A percentile compares a stretch with the other conserved stretches of the same genome.
These are phyloP conservation scores for Pyrenophora teres DNA, from an alignment of 2,329 filamentous ascomycete species.

Conservation along the genomic window DNA sequence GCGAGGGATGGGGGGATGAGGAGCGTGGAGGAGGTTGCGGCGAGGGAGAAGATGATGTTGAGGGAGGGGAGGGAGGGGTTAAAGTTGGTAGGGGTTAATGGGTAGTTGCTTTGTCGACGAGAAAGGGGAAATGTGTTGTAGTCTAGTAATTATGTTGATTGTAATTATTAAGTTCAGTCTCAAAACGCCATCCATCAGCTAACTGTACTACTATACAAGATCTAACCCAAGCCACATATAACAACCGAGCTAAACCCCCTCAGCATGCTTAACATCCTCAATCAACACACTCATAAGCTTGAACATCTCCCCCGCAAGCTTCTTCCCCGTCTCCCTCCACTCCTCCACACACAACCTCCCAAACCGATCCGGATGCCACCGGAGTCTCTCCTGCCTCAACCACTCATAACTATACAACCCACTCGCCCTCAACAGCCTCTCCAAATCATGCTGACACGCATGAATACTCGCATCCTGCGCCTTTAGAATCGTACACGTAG, in stretches of 20 bases:
- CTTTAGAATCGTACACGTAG: slow-evolving; percentile 32
- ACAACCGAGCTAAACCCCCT: too few species aligned
- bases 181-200: too few species aligned
- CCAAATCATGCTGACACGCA: slow-evolving; percentile 45
- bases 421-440: slow-evolving; percentile 36
- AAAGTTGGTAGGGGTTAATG: background rate
- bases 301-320: slow-evolving; percentile 45
- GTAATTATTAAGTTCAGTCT: too few species aligned
- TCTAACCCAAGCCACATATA: too few species aligned
- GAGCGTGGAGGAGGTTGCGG: slow-evolving; percentile 6
- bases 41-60: background rate
- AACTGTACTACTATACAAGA: too few species aligned
- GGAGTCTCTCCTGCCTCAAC: slow-evolving; percentile 40
- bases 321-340: slow-evolving; percentile 39
- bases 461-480: slow-evolving; percentile 28
- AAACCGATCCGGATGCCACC: slow-evolving; percentile 47
- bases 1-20: background rate
- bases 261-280: slow-evolving; percentile 21
- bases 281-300: slow-evolving; percentile 42
- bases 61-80: background rate
- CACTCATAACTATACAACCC: slow-evolving; percentile 45
- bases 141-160: too few species aligned
- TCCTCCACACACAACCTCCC: slow-evolving; percentile 39
- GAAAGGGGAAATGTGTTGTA: too few species aligned
- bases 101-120: background rate